Base-by-base conservation (phyloP, 768 basidiomycete genomes). In the Daedalea quercina region DNA sequence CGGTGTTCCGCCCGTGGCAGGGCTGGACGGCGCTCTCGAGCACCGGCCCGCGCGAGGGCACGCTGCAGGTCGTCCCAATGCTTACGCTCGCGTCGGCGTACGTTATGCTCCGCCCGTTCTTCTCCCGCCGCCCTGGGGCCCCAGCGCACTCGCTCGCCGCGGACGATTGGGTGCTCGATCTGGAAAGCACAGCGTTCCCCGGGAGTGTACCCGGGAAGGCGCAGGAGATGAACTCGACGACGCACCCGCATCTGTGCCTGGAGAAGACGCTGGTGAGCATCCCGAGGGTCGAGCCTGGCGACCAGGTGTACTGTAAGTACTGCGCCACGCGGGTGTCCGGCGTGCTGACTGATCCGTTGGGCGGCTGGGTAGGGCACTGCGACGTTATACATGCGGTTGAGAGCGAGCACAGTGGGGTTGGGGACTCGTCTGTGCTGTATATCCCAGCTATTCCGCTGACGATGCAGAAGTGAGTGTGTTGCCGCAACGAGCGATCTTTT, bases 101-200 rank as follows among this genome's bases (percentile, higher is more conserved):
- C 63, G 71, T 78, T 54, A 82, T 90, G 19, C 73, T 90, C 4
- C 76, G 88, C 13, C 89, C 88, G 0, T 90, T 91, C 78, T 89
- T 90, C 75, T 73, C 73, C 9, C 78, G 78, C 1, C 66, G 69
- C 0, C 70, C 76, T 1, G 28, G 54, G 4, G 53, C 57, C 9
- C 60, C 71, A 0, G 56, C 60, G 2, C 28, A 26, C 9, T 28
- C 53, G 6, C 57, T 65, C 11, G 57, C 51, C n/a, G 60, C 60
- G 19, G 53, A 58, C 23, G 61, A 55, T 8, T 67, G 65, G 66
- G 65, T 60, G 20, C 54, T 63, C 11, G 62, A 67, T 46, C 52
- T 63, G 41, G 26, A 61, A 17, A 57, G 53, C 46, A 26, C 63
- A 7, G 55, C 51, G 24, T 69, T 69, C 54, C 68, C 67, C 0